Evolutionary conservation across 1,284 basidiomycete species (phyloP).

Genomic region (Fomitopsis schrenkii): DNA sequence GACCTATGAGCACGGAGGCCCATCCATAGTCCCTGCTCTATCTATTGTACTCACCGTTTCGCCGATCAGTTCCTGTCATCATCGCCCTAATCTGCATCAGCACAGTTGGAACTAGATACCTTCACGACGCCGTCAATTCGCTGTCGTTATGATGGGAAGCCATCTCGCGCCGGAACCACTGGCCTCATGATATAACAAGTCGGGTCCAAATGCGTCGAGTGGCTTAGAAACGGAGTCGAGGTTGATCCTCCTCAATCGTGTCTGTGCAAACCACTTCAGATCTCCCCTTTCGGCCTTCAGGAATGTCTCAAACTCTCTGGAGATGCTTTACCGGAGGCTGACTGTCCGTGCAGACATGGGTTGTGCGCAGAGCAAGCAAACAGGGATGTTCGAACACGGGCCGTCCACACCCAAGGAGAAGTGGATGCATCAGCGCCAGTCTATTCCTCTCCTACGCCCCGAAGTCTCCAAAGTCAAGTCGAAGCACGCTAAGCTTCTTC

Average conservation of each 20-base stretch:
- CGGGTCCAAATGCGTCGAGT: background rate
- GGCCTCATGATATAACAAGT: background rate
- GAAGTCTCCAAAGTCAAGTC: constrained; percentile 12
- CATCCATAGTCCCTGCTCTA: background rate
- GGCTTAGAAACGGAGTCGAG: background rate
- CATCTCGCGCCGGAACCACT: background rate
- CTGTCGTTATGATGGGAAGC: background rate
- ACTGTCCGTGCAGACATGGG: constrained; percentile 27
- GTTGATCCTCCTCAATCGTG: constrained; percentile 3
- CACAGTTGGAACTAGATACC: background rate
- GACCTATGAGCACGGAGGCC: background rate
- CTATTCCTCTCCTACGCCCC: constrained; percentile 7
- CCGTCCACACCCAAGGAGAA: background rate
- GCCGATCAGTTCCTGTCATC: background rate
- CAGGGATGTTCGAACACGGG: constrained; percentile 15
- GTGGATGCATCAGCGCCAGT: background rate
- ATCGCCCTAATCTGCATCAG: background rate
- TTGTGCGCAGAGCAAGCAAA: constrained; percentile 41
- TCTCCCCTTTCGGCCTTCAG: background rate
- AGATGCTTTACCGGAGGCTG: no score
- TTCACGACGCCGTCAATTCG: constrained; percentile 1
- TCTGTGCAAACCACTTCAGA: background rate
- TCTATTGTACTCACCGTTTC: background rate
- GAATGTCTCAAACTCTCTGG: background rate
- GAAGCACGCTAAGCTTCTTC: constrained; percentile 6